These are phyloP conservation scores for Xylaria sp. DNA, from an alignment of 495 filamentous ascomycete species.

Conservation along the genomic window DNA sequence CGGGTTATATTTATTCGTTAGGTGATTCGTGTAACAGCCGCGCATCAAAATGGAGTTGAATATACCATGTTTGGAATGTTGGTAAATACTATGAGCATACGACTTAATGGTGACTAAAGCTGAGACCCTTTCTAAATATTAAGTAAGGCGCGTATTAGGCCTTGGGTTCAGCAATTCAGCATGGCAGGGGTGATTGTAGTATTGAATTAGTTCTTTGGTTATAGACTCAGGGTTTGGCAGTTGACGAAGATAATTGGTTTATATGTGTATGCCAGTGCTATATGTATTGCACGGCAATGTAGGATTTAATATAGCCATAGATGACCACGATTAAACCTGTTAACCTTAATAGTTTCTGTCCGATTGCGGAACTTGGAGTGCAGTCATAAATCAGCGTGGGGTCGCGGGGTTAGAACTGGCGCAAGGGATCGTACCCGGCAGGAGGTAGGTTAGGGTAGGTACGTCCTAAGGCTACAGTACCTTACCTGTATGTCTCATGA, in stretches of 20 bases:
- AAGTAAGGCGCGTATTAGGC: too few relatives aligned
- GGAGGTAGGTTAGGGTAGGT: not conserved
- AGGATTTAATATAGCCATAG: not conserved
- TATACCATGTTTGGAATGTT: too few relatives aligned
- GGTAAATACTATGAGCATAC: too few relatives aligned
- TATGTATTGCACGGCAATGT: not conserved
- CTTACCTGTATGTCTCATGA: too few relatives aligned
- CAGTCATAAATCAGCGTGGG: not conserved
- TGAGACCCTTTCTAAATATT: too few relatives aligned
- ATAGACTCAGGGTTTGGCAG: not conserved
- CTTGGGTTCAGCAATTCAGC: constrained; percentile 73
- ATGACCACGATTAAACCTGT: not conserved
- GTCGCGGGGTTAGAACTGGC: constrained; percentile 1
- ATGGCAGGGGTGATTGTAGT: constrained; percentile 22
- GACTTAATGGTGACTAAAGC: too few relatives aligned
- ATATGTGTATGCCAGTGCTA: not conserved
- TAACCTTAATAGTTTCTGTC: not conserved
- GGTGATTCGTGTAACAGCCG: too few relatives aligned
- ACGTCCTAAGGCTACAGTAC: too few relatives aligned
- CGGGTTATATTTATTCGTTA: too few relatives aligned
- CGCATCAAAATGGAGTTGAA: too few relatives aligned
- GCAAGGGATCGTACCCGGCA: not conserved
- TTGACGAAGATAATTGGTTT: not conserved
- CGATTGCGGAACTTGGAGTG: constrained; percentile 5
- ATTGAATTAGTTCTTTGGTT: not conserved